phyloP scores from a whole-genome alignment of 768 basidiomycete genomes.

The Saitozyma sp. region DNA sequence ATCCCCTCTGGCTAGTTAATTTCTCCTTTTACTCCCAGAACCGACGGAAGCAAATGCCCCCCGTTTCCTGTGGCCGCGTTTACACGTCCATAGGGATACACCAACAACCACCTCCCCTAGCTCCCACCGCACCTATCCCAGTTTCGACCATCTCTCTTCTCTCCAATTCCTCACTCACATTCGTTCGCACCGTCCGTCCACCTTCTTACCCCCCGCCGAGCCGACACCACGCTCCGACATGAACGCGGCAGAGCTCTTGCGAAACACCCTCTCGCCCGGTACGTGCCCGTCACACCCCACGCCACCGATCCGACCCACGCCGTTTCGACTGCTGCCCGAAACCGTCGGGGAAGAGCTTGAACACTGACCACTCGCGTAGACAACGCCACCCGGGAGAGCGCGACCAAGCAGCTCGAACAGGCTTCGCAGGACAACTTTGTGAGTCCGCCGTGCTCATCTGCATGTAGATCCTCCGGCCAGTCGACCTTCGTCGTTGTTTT shows the following conservation, averaged over 20 bases:
- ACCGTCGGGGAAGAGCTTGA: background rate
- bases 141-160: too few species aligned
- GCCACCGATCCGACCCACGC: background rate
- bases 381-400: conserved; percentile 84
- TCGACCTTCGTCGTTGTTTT: too few species aligned
- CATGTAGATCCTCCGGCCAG: too few species aligned
- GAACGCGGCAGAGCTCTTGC: conserved; percentile 87
- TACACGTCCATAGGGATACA: too few species aligned
- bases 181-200: background rate
- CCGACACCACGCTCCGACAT: conserved; percentile 57
- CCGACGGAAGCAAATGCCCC: too few species aligned
- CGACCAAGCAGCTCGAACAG: conserved; percentile 81
- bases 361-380: conserved; percentile 57
- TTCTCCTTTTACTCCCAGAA: too few species aligned
- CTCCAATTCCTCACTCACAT: too few species aligned
- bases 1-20: too few species aligned
- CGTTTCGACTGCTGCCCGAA: too few species aligned
- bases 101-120: too few species aligned
- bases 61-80: too few species aligned
- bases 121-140: too few species aligned
- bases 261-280: conserved; percentile 90
- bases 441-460: conserved; percentile 48
- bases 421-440: conserved; percentile 89
- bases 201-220: background rate
- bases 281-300: conserved; percentile 63